Conservation (phyloP, 2,329 filamentous ascomycete genomes). For the Trichoderma hamatum region DNA sequence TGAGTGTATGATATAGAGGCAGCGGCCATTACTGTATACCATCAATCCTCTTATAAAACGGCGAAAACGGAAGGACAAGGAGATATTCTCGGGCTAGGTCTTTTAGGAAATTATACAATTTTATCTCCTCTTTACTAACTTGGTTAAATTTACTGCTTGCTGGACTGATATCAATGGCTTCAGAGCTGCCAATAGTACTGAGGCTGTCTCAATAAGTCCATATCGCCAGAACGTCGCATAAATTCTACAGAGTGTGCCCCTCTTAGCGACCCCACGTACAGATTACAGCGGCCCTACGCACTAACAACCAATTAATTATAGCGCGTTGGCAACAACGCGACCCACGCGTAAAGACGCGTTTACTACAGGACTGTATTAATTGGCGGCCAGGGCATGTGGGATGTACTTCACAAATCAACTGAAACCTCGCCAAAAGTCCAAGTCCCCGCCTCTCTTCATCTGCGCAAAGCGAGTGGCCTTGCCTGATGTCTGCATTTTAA, state of each 20-base stretch:
- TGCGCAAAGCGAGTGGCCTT: background rate
- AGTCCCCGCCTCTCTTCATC: background rate
- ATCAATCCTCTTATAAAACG: background rate
- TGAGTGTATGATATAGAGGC: constrained; percentile 9
- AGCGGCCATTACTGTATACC: background rate
- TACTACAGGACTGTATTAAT: background rate
- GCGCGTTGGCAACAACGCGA: constrained; percentile 24
- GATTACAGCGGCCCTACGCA: background rate
- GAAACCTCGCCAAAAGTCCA: background rate
- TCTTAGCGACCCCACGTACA: constrained; percentile 9
- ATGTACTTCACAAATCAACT: constrained; percentile 9
- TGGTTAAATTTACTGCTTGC: background rate
- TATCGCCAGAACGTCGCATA: background rate
- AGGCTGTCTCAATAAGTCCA: background rate
- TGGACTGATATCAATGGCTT: background rate
- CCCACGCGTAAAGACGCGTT: constrained; percentile 26
- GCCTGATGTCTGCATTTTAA: background rate
- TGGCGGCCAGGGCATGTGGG: background rate
- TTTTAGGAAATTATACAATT: background rate
- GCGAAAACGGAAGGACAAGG: no score
- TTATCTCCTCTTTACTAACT: background rate
- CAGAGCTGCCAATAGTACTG: background rate
- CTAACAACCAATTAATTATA: constrained; percentile 22
- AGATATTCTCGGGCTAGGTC: background rate
- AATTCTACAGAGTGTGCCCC: no score